phyloP scores from a whole-genome alignment of 352 stramenopile genomes.

The Pythium periplocum region DNA sequence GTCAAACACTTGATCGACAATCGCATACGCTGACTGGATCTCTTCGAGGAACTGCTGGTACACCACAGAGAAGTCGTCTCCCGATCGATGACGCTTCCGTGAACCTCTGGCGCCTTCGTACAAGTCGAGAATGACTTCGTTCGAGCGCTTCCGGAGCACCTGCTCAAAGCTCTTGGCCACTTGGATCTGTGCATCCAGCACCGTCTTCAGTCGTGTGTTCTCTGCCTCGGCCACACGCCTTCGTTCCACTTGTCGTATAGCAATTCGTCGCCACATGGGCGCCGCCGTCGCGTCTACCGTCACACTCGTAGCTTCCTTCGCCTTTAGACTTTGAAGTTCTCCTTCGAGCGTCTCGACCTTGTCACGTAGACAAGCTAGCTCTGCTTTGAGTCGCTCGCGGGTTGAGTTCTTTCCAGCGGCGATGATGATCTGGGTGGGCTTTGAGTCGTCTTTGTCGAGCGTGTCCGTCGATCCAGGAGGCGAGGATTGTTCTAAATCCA shows the following conservation, averaged over 20 bases:
- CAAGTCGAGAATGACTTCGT: slow-evolving; percentile 27
- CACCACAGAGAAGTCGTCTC: slow-evolving; percentile 20
- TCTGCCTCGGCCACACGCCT: slow-evolving; percentile 31
- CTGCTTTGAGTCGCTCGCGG: slow-evolving; percentile 38
- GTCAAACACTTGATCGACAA: slow-evolving; percentile 36
- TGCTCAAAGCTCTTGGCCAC: slow-evolving; percentile 42
- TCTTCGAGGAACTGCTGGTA: slow-evolving; percentile 15
- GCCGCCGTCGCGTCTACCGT: slow-evolving; percentile 13
- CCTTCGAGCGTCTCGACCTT: slow-evolving; percentile 38
- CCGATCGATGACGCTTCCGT: slow-evolving; percentile 2
- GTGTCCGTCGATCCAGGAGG: too few relatives aligned
- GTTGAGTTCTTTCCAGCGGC: slow-evolving; percentile 26
- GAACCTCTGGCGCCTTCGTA: slow-evolving; percentile 10
- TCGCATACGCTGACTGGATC: slow-evolving; percentile 27
- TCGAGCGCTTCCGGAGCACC: slow-evolving; percentile 40
- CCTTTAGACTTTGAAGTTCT: slow-evolving; percentile 23
- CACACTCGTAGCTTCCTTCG: slow-evolving; percentile 15
- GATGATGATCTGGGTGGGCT: too few relatives aligned
- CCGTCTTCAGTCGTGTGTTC: slow-evolving; percentile 31
- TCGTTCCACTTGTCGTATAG: slow-evolving; percentile 32
- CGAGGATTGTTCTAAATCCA: too few relatives aligned
- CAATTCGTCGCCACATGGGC: slow-evolving; percentile 44
- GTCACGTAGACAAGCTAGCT: slow-evolving; percentile 32
- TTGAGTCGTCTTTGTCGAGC: too few relatives aligned
- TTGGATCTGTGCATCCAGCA: slow-evolving; percentile 42